Percentiles rank a stretch among this genome's conserved stretches.
These are phyloP conservation scores for Lachancea waltii DNA, from an alignment of 805 yeast species.

Conservation along the genomic window DNA sequence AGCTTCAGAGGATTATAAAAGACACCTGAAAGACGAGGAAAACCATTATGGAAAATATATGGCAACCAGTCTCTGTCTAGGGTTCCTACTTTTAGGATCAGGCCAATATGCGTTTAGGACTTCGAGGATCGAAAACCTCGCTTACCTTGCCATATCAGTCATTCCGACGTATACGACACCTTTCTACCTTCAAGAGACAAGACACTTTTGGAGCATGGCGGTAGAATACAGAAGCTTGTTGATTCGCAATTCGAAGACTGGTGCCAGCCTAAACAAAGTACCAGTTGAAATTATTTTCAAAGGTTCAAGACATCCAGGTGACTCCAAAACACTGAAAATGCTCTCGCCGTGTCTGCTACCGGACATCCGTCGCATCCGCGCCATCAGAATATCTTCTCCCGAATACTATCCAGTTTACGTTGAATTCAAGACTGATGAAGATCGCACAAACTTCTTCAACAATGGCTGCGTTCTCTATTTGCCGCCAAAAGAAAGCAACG, in stretches of 20 bases:
- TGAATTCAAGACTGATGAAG: slow-evolving; percentile 30
- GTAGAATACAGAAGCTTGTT: slow-evolving; percentile 78
- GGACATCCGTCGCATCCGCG: slow-evolving; percentile 41
- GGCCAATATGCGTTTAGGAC: slow-evolving; percentile 79
- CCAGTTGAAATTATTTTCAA: slow-evolving; percentile 34
- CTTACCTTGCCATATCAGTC: slow-evolving; percentile 56
- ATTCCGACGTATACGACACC: slow-evolving; percentile 45
- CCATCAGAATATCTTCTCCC: slow-evolving; percentile 41
- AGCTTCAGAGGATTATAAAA: slow-evolving; percentile 1
- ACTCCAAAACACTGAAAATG: slow-evolving; percentile 16
- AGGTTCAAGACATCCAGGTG: background rate
- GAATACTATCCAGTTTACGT: slow-evolving; percentile 47
- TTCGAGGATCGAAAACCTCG: slow-evolving; percentile 39
- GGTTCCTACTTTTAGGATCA: slow-evolving; percentile 84
- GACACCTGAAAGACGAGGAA: slow-evolving; percentile 17
- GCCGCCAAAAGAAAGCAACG: slow-evolving; percentile 10
- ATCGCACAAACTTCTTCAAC: slow-evolving; percentile 21
- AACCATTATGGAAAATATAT: slow-evolving; percentile 62
- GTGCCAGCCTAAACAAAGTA: slow-evolving; percentile 43
- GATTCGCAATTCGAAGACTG: slow-evolving; percentile 60
- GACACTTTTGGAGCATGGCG: slow-evolving; percentile 87
- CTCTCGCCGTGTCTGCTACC: slow-evolving; percentile 69
- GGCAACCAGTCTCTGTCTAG: slow-evolving; percentile 76
- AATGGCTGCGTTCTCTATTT: slow-evolving; percentile 26
- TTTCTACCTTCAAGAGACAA: slow-evolving; percentile 70